Percentiles rank a stretch among this genome's conserved stretches.
phyloP scores from a whole-genome alignment of 257 asterid species.

The Scutellaria barbata region DNA sequence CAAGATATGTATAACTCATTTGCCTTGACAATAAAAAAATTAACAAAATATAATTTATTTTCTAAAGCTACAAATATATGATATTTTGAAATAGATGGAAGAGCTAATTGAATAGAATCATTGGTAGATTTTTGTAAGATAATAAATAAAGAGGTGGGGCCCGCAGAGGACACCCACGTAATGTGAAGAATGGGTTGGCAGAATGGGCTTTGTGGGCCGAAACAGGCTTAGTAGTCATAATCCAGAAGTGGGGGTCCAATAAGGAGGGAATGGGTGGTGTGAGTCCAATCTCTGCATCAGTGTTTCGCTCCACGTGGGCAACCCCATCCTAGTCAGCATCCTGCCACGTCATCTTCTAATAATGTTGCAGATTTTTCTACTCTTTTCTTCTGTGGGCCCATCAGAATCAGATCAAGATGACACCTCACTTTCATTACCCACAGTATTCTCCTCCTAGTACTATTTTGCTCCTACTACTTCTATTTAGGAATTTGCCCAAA shows the following conservation, averaged over 20 bases:
- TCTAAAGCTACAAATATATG: no score
- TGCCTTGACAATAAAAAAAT: no score
- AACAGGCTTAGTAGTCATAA: constrained; percentile 43
- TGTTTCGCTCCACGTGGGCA: constrained; percentile 53
- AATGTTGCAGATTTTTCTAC: not conserved
- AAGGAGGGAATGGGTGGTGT: constrained; percentile 38
- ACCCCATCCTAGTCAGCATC: constrained; percentile 39
- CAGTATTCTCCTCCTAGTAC: not conserved
- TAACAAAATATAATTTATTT: no score
- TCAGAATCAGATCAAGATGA: constrained; percentile 42
- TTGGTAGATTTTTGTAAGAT: not conserved
- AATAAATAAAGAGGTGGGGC: constrained; percentile 16
- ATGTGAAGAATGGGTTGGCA: constrained; percentile 49
- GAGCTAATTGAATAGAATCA: no score
- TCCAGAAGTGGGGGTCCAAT: constrained; percentile 46
- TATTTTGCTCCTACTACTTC: not conserved
- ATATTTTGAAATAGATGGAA: no score
- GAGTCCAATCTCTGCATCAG: constrained; percentile 20
- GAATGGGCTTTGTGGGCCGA: constrained; percentile 64
- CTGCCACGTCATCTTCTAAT: constrained; percentile 41
- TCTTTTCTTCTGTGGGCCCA: constrained; percentile 45
- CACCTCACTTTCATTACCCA: constrained; percentile 41
- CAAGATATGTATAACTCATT: no score
- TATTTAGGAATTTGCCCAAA: constrained; percentile 3
- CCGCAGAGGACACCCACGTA: constrained; percentile 35